Conservation (phyloP, 1,284 basidiomycete genomes). For the Microbotryum saponariae region DNA sequence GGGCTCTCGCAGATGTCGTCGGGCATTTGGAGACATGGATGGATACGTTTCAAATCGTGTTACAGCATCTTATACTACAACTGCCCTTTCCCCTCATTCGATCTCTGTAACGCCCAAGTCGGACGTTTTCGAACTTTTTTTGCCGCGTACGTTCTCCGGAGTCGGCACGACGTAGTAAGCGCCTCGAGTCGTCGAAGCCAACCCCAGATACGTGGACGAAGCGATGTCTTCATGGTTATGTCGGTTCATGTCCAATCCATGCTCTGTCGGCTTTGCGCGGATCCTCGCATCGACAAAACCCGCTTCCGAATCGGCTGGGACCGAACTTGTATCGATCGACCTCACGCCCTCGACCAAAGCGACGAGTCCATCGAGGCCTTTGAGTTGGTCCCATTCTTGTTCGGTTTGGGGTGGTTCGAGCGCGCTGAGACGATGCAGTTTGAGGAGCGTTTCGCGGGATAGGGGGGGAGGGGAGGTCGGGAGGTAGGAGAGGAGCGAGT, state of each 20-base stretch:
- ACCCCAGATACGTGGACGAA: not conserved
- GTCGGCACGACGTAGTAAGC: conserved; percentile 24
- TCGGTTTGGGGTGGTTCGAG: conserved; percentile 21
- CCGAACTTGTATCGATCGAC: conserved; percentile 4
- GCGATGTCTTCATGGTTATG: not conserved
- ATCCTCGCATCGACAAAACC: conserved; percentile 27
- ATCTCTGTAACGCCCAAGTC: too few species aligned
- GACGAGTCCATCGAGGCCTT: conserved; percentile 18
- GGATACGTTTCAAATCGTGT: too few species aligned
- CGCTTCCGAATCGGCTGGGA: not conserved
- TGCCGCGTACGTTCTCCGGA: conserved; percentile 19
- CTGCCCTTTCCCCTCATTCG: too few species aligned
- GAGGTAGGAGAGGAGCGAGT: conserved; percentile 18
- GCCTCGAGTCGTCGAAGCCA: conserved; percentile 18
- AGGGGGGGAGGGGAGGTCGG: conserved; percentile 7
- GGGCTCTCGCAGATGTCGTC: too few species aligned
- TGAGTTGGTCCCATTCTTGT: conserved; percentile 6
- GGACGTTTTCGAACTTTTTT: too few species aligned
- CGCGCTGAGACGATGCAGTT: conserved; percentile 24
- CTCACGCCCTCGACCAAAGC: conserved; percentile 23
- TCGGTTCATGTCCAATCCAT: not conserved
- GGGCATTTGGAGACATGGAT: too few species aligned
- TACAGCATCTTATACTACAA: too few species aligned
- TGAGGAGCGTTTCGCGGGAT: conserved; percentile 17
- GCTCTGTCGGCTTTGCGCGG: conserved; percentile 4